Evolutionary conservation across 1,284 basidiomycete genomes (phyloP).

Genomic region (Trichosporon asahii): DNA sequence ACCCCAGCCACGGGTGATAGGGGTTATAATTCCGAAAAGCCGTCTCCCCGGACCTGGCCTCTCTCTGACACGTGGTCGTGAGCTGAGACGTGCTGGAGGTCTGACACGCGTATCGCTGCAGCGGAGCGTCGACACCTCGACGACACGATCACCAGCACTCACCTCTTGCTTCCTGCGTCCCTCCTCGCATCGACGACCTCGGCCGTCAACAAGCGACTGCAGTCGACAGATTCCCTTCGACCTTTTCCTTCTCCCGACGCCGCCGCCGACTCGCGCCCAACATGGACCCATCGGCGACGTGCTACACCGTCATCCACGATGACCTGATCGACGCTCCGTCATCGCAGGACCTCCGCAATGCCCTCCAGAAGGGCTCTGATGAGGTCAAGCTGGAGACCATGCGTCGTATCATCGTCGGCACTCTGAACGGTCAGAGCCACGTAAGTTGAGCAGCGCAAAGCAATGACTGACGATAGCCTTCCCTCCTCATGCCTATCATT

Average conservation of each 20-base stretch:
- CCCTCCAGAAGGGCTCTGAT: constrained; percentile 86
- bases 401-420: constrained; percentile 90
- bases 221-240: constrained; percentile 1
- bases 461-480: constrained; percentile 60
- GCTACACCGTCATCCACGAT: constrained; percentile 84
- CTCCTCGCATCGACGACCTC: not conserved
- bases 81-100: constrained; percentile 4
- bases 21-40: not conserved
- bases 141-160: not conserved
- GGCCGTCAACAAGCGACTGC: constrained; percentile 4
- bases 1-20: constrained; percentile 2
- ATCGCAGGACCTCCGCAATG: constrained; percentile 75
- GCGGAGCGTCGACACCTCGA: not conserved
- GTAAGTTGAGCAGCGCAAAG: constrained; percentile 42
- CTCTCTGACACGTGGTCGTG: not conserved
- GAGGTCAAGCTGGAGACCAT: constrained; percentile 97
- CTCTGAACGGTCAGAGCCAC: constrained; percentile 86
- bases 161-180: not conserved
- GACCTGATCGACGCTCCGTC: constrained; percentile 68
- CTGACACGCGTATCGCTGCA: constrained; percentile 10
- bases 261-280: constrained; percentile 25
- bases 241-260: not conserved
- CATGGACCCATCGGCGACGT: constrained; percentile 56
- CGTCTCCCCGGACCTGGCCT: not conserved
- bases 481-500: constrained; percentile 95